Base-by-base conservation (phyloP, 2,329 filamentous ascomycete genomes). In the Rachicladosporium sp. region DNA sequence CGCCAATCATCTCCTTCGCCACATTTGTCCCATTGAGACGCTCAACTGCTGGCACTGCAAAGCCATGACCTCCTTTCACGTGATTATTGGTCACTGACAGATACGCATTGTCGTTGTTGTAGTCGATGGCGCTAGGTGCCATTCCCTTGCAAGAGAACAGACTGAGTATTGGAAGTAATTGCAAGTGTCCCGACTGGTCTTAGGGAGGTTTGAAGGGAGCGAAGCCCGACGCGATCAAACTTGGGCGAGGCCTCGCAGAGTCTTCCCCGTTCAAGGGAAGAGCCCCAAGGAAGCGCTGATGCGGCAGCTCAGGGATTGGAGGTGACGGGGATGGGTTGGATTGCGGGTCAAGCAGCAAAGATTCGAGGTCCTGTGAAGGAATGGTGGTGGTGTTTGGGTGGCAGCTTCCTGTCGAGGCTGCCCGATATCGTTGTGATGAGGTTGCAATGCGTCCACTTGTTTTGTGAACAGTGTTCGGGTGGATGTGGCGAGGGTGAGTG, bases 231-330 rank as follows among this genome's bases (percentile, higher is more conserved):
- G 80, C 75, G 80, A 79, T 78, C 83, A 46, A 44, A 46, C 49
- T 44, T 52, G 45, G 84, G 81, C 86, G 82, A 86, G 84, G 85
- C 82, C 86, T 89, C 82, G 82, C 86, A 83, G 87, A 94, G 86
- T 91, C 91, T 93, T 89, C 91, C 91, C 88, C 89, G 67, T 71
- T 72, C 71, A 91, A 89, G 94, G 88, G 89, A 96, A 96, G 89
- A 93, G 88, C 82, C 83, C 80, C 76, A 77, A 78, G 80, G 80
- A 77, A 77, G 80, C 82, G 93, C 84, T 86, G 96, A 98, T 98
- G 89, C 91, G 91, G 91, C 91, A 96, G 89, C 85, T 93, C 82
- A 76, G 71, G 68, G 65, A 68, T 67, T 67, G 74, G 66, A 64
- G 74, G 68, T 62, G 68, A 73, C 64, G 71, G 73, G 51, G 60